A percentile compares a stretch with the other conserved stretches of the same genome.
Conservation (phyloP, 495 filamentous ascomycete species). For the Cairneyella variabilis region DNA sequence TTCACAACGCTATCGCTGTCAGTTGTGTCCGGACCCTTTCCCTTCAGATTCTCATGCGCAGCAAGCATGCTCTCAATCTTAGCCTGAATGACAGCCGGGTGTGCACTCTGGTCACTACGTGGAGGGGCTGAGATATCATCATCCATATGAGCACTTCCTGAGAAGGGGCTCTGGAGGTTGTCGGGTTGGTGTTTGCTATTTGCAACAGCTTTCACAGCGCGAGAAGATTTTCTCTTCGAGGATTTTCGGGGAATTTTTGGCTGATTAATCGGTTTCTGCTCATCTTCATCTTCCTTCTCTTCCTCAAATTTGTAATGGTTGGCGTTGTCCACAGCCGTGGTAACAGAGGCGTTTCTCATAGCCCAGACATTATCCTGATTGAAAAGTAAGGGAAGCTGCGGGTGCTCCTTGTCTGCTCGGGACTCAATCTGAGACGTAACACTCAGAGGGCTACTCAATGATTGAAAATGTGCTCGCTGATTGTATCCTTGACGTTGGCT, state of each 20-base stretch:
- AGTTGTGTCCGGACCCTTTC: no score
- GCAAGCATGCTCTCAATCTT: conserved; percentile 32
- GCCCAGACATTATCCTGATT: conserved; percentile 19
- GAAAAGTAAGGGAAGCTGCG: conserved; percentile 15
- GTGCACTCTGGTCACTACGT: neutral
- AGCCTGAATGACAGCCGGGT: conserved; percentile 15
- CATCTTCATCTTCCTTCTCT: neutral
- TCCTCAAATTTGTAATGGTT: conserved; percentile 3
- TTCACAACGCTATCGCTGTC: no score
- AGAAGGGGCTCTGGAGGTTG: neutral
- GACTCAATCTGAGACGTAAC: neutral
- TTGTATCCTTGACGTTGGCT: no score
- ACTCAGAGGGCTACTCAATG: no score
- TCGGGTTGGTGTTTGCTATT: neutral
- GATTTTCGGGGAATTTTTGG: conserved; percentile 17
- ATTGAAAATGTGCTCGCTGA: no score
- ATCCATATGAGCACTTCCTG: no score
- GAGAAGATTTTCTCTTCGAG: conserved; percentile 17
- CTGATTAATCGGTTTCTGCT: neutral
- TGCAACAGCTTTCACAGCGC: conserved; percentile 2
- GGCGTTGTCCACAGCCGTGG: neutral
- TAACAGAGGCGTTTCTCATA: conserved; percentile 6
- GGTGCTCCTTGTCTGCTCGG: conserved; percentile 6
- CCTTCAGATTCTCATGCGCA: conserved; percentile 24
- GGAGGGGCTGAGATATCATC: neutral